Percentiles rank a stretch among this genome's conserved stretches.
Conservation (phyloP, 2,329 filamentous ascomycete species). For the Trichoderma breve region DNA sequence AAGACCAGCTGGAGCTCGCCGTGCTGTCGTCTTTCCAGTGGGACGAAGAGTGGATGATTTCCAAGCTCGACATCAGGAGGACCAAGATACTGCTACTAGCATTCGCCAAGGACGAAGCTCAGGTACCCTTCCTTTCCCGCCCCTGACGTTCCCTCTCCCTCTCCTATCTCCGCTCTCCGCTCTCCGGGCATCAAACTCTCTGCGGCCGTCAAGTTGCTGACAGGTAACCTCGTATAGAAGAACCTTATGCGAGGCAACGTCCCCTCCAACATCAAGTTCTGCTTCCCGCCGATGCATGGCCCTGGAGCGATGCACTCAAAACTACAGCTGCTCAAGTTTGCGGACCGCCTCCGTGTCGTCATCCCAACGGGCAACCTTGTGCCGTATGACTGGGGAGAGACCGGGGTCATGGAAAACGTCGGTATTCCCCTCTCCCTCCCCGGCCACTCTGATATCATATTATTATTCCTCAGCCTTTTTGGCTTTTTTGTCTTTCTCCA, state of each 20-base stretch:
- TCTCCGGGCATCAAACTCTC: not conserved
- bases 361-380: constrained; percentile 86
- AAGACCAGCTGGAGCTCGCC: constrained; percentile 67
- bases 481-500: not conserved
- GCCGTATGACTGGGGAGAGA: constrained; percentile 86
- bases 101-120: constrained; percentile 51
- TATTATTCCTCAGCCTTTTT: not conserved
- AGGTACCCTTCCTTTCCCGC: constrained; percentile 39
- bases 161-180: not conserved
- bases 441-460: not conserved
- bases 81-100: constrained; percentile 64
- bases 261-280: constrained; percentile 60
- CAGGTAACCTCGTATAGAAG: constrained; percentile 36
- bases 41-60: constrained; percentile 76
- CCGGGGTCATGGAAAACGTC: constrained; percentile 80
- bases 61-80: constrained; percentile 60
- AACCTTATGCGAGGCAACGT: constrained; percentile 48
- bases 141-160: not conserved
- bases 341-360: constrained; percentile 70
- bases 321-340: constrained; percentile 82
- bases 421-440: not conserved
- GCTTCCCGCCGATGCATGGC: constrained; percentile 79
- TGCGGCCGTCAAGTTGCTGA: not conserved
- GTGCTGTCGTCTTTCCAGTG: constrained; percentile 86
- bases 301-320: constrained; percentile 89